A percentile compares a stretch with the other conserved stretches of the same genome.
Evolutionary conservation across 129 eudicot genomes (phyloP).

Genomic region (Helichrysum umbraculigerum): DNA sequence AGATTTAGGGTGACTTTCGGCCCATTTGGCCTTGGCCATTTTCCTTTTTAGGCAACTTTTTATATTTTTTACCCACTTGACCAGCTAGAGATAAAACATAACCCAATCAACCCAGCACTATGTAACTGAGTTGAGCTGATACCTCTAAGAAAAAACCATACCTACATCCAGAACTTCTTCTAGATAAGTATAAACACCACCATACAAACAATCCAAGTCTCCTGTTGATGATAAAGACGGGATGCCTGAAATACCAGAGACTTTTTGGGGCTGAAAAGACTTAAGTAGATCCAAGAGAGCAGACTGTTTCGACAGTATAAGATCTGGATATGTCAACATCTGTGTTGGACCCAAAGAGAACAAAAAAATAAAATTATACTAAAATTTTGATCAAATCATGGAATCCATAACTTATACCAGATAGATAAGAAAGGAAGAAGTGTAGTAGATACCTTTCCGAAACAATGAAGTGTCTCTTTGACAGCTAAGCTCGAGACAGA

Average conservation of each 20-base stretch:
- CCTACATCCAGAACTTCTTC: conserved; percentile 63
- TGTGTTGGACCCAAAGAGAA: conserved; percentile 32
- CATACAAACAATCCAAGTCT: conserved; percentile 54
- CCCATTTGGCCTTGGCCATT: not conserved
- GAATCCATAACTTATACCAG: not conserved
- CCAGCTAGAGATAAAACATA: conserved; percentile 1
- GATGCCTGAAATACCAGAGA: conserved; percentile 41
- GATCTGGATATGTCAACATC: conserved; percentile 54
- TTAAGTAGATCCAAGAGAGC: conserved; percentile 57
- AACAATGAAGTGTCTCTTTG: conserved; percentile 62
- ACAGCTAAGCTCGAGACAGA: conserved; percentile 49
- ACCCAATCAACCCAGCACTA: conserved; percentile 2
- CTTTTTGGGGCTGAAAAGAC: conserved; percentile 57
- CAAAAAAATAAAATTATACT: conserved; percentile 12
- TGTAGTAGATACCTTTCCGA: conserved; percentile 56
- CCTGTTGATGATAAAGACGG: conserved; percentile 54
- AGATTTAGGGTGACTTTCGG: not conserved
- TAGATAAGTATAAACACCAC: conserved; percentile 60
- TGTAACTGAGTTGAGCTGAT: not conserved
- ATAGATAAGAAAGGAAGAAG: not conserved
- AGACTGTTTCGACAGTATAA: conserved; percentile 36
- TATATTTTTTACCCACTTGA: not conserved
- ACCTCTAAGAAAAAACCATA: conserved; percentile 34
- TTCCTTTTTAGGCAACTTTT: not conserved
- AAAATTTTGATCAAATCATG: not conserved